Evolutionary conservation across 257 asterid species (phyloP), one percentile per base, ranked within the genome.

Genomic region (Prunella vulgaris): DNA sequence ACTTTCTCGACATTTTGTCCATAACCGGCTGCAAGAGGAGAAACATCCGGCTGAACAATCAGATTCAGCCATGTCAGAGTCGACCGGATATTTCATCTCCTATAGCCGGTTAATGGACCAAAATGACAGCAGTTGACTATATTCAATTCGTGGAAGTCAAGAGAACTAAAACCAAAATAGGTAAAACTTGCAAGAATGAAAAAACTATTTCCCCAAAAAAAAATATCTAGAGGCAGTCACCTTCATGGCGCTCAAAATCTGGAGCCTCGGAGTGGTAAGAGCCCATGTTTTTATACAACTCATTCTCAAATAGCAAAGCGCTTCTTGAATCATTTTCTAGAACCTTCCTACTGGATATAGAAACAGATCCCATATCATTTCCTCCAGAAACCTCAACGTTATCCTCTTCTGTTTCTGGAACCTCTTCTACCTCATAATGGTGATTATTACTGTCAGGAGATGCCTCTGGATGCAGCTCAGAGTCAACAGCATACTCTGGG

Each of bases 311-410:
- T 40, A 74, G 73, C 60, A 87, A 80, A 48, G 84, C 81, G 60
- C 79, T 80, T 78, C 77, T 86, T 54, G 84, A 63, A 77, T 77
- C 86, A 76, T 84, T 83, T 73, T 89, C 97, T 67, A 73, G 75
- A 65, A 77, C 51, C 67, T 74, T 75, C 73, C 83, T 77, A 52
- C 82, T 73, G 38, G 89, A 76, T 54, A 84, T 75, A 70, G 88
- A 76, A 70, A 77, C 66, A 66, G 84, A 72, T 30, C 69, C 84
- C 52, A 58, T 71, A 66, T 82, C 84, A 72, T 81, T 79, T 60
- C 72, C 74, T 64, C 72, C 85, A 57, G 83, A 74, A 78, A 57
- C 78, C 79, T 74, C 95, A 61, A 46, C 15, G 13, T 63, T 21
- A 66, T 53, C 80, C 28, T 83, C 84, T 70, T 82, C 91, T 9